Percentiles rank a stretch among this genome's conserved stretches.
Conservation (phyloP, 305 asterid genomes). For the Plantago coronopus region DNA sequence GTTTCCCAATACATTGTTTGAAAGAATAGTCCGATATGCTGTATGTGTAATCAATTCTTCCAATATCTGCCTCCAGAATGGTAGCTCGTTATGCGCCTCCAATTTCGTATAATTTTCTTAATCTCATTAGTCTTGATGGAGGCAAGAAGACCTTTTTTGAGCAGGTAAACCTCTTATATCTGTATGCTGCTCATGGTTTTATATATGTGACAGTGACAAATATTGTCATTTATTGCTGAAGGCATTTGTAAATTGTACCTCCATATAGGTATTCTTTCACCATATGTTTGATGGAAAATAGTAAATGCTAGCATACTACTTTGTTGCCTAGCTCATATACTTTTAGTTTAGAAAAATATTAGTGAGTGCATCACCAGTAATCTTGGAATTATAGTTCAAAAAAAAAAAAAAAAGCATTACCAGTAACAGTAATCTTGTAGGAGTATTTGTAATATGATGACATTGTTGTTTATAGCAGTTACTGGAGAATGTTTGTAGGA, state of each 20-base stretch:
- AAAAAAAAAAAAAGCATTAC: not conserved
- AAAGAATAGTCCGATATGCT: slow-evolving; percentile 7
- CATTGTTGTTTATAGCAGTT: not conserved
- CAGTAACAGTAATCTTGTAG: not conserved
- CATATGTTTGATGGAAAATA: not conserved
- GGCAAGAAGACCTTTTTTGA: slow-evolving; percentile 77
- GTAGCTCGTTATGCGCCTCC: slow-evolving; percentile 99
- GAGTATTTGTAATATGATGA: not conserved
- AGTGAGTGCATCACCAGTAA: no score
- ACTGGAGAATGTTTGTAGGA: not conserved
- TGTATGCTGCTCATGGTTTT: slow-evolving; percentile 4
- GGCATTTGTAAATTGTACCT: not conserved
- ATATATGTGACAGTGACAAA: not conserved
- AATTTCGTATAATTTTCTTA: slow-evolving; percentile 91
- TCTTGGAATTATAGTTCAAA: no score
- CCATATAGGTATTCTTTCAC: no score
- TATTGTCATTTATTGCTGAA: not conserved
- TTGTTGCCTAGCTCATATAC: not conserved
- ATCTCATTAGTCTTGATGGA: slow-evolving; percentile 79
- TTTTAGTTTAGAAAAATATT: not conserved
- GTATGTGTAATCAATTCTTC: slow-evolving; percentile 23
- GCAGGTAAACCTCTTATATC: slow-evolving; percentile 49
- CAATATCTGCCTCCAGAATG: slow-evolving; percentile 59
- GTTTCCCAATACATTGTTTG: slow-evolving; percentile 15
- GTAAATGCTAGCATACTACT: not conserved